Evolutionary conservation across 176 grass and related monocot species (phyloP).

Genomic region (Triticum monococcum): DNA sequence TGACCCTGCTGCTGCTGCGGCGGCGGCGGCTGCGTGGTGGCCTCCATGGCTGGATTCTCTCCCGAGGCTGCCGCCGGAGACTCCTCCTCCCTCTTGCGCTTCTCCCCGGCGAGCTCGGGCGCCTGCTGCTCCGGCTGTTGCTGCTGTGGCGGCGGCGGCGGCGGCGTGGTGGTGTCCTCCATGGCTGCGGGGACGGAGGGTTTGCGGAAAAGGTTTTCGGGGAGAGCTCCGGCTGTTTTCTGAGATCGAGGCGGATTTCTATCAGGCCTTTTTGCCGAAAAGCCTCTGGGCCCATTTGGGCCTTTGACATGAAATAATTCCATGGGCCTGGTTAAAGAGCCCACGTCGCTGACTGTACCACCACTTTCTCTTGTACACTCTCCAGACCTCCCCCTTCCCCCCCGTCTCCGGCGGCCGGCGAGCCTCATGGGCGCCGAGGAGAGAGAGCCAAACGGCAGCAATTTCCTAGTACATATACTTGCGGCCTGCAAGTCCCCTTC

Average conservation of each 20-base stretch:
- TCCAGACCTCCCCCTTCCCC: background rate
- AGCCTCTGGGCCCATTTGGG: background rate
- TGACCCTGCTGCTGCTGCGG: background rate
- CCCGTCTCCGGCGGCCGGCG: background rate
- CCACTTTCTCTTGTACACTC: background rate
- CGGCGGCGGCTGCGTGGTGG: background rate
- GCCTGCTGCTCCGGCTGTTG: background rate
- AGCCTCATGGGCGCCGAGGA: background rate
- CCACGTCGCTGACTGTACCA: background rate
- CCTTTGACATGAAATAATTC: too few species aligned
- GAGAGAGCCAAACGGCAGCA: too few species aligned
- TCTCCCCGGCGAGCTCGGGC: conserved; percentile 32
- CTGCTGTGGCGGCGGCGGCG: too few species aligned
- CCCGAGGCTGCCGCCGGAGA: background rate
- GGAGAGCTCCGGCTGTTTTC: background rate
- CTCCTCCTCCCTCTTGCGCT: conserved; percentile 65
- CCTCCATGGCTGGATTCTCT: background rate
- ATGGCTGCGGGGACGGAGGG: background rate
- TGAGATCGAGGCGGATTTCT: background rate
- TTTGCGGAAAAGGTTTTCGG: background rate
- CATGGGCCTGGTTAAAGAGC: background rate
- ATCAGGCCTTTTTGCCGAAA: background rate
- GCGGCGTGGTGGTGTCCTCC: background rate
- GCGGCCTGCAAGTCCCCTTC: too few species aligned
- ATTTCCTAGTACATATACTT: too few species aligned